Evolutionary conservation across 2,329 filamentous ascomycete species (phyloP).

Genomic region (Leptographium flavum): DNA sequence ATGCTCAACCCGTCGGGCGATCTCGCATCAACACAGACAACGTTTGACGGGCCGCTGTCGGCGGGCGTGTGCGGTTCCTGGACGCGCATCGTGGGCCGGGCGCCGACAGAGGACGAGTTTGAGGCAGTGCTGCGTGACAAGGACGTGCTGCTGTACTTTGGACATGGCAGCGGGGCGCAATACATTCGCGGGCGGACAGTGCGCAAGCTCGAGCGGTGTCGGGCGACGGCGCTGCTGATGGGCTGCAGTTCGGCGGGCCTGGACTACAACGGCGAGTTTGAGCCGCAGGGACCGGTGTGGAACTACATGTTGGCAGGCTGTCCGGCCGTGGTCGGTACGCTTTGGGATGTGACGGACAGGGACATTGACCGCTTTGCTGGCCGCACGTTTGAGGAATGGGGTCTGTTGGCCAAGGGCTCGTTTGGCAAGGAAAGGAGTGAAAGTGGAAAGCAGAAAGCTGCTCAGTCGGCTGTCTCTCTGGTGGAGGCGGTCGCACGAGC

Average conservation of each 20-base stretch:
- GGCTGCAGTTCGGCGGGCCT: slow-evolving; percentile 82
- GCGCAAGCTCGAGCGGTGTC: slow-evolving; percentile 57
- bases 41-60: slow-evolving; percentile 54
- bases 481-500: slow-evolving; percentile 71
- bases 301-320: slow-evolving; percentile 83
- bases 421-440: slow-evolving; percentile 16
- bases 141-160: slow-evolving; percentile 81
- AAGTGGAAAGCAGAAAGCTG: slow-evolving; percentile 9
- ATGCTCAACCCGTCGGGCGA: slow-evolving; percentile 86
- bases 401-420: slow-evolving; percentile 42
- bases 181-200: slow-evolving; percentile 81
- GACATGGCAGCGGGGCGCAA: slow-evolving; percentile 87
- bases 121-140: slow-evolving; percentile 48
- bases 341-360: slow-evolving; percentile 97
- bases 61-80: slow-evolving; percentile 49
- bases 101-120: slow-evolving; percentile 68
- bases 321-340: slow-evolving; percentile 76
- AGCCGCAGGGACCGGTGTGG: slow-evolving; percentile 79
- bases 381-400: slow-evolving; percentile 72
- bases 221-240: slow-evolving; percentile 74
- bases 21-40: slow-evolving; percentile 62
- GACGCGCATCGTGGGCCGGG: slow-evolving; percentile 52
- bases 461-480: slow-evolving; percentile 33
- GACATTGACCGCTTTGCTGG: slow-evolving; percentile 91
- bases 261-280: slow-evolving; percentile 70